Evolutionary conservation across 1,139 yeast species (phyloP).

Genomic region (Candida glucosophila): DNA sequence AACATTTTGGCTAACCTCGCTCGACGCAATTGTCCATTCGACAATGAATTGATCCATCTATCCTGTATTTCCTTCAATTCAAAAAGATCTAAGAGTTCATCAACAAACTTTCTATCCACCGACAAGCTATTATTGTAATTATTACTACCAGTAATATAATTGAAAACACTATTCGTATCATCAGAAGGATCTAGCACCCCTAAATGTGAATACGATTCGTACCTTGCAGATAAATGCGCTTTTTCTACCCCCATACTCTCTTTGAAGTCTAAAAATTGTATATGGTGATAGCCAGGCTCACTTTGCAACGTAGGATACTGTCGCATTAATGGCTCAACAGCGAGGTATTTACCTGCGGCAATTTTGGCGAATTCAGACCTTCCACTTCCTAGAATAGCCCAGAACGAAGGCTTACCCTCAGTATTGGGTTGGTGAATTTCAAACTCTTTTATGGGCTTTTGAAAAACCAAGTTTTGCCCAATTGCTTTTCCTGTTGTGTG

Average conservation of each 20-base stretch:
- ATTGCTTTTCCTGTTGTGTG: too few relatives aligned
- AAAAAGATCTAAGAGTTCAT: slow-evolving; percentile 39
- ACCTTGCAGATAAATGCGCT: slow-evolving; percentile 81
- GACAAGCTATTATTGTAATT: slow-evolving; percentile 32
- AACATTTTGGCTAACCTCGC: slow-evolving; percentile 78
- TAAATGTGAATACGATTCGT: slow-evolving; percentile 62
- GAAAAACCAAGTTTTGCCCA: slow-evolving; percentile 11
- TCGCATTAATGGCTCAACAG: slow-evolving; percentile 47
- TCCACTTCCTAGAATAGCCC: slow-evolving; percentile 29
- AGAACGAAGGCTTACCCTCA: slow-evolving; percentile 16
- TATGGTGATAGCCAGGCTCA: slow-evolving; percentile 13
- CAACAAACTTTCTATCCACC: slow-evolving; percentile 27
- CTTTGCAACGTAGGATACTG: slow-evolving; percentile 43
- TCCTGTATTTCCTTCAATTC: slow-evolving; percentile 48
- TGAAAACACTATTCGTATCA: slow-evolving; percentile 64
- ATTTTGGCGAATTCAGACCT: slow-evolving; percentile 27
- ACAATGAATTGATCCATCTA: slow-evolving; percentile 78
- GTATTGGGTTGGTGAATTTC: slow-evolving; percentile 13
- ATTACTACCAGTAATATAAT: slow-evolving; percentile 44
- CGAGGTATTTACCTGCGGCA: slow-evolving; percentile 30
- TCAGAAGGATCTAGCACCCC: slow-evolving; percentile 51
- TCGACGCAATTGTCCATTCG: slow-evolving; percentile 90
- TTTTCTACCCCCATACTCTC: slow-evolving; percentile 48
- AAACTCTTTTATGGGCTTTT: slow-evolving; percentile 18
- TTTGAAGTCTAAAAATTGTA: slow-evolving; percentile 50